phyloP scores from a whole-genome alignment of 495 filamentous ascomycete species.

The Xylaria grammica region DNA sequence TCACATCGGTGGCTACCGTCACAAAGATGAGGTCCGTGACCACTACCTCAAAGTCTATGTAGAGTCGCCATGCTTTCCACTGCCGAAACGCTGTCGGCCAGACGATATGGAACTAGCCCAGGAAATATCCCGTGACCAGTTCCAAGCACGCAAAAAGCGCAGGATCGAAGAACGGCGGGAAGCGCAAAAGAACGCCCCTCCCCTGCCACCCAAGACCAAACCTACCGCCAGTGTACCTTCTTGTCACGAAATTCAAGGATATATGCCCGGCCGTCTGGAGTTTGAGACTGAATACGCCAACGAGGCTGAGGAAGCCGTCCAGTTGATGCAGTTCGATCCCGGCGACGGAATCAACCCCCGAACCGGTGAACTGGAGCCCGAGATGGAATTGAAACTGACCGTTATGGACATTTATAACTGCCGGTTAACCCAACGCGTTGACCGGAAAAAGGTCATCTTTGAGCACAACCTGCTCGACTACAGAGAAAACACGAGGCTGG shows the following conservation, averaged over 20 bases:
- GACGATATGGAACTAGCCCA: conserved; percentile 77
- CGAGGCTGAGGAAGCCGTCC: conserved; percentile 96
- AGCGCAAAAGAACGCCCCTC: conserved; percentile 79
- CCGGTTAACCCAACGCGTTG: conserved; percentile 86
- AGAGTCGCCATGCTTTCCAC: conserved; percentile 78
- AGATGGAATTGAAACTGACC: conserved; percentile 96
- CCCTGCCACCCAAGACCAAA: conserved; percentile 89
- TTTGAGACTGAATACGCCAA: conserved; percentile 98
- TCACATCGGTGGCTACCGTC: conserved; percentile 92
- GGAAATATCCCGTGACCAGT: conserved; percentile 84
- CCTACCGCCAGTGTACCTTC: conserved; percentile 91
- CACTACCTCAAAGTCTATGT: conserved; percentile 92
- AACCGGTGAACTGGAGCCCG: conserved; percentile 85
- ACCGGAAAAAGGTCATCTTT: conserved; percentile 95
- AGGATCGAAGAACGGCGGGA: conserved; percentile 93
- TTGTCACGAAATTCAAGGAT: conserved; percentile 97
- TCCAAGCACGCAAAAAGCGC: conserved; percentile 91
- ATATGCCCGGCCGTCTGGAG: conserved; percentile 97
- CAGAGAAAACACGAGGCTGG: conserved; percentile 78
- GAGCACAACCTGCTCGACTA: conserved; percentile 94
- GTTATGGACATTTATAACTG: conserved; percentile 99
- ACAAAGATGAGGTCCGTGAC: conserved; percentile 91
- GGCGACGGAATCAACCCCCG: conserved; percentile 85
- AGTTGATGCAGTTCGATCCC: conserved; percentile 97
- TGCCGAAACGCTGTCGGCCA: conserved; percentile 83